A percentile compares a stretch with the other conserved stretches of the same genome.
phyloP scores from a whole-genome alignment of 2,329 filamentous ascomycete species.

The Beauveria australis region DNA sequence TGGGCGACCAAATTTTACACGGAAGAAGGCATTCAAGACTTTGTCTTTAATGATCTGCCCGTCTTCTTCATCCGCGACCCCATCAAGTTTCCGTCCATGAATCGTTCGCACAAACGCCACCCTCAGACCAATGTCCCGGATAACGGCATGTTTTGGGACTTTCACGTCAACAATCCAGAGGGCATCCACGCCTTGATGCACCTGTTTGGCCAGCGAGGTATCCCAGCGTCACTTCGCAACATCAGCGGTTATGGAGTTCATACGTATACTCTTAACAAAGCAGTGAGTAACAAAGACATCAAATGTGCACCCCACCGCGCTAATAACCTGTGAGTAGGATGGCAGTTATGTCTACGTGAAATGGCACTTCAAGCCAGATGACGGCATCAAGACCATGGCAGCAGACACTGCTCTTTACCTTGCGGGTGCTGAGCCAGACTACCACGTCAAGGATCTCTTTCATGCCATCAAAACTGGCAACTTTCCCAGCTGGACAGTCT shows the following conservation, averaged over 20 bases:
- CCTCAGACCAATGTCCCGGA: conserved; percentile 34
- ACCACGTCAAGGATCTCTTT: conserved; percentile 28
- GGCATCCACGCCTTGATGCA: conserved; percentile 43
- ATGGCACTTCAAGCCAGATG: conserved; percentile 39
- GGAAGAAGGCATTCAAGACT: conserved; percentile 21
- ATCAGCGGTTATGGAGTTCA: conserved; percentile 40
- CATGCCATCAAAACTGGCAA: conserved; percentile 23
- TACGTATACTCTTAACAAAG: conserved; percentile 36
- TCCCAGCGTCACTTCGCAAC: conserved; percentile 36
- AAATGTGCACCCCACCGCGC: neutral
- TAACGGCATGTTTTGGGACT: conserved; percentile 31
- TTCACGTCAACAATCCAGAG: conserved; percentile 33
- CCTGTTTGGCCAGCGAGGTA: conserved; percentile 41
- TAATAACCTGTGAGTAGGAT: conserved; percentile 19
- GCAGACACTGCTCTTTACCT: conserved; percentile 27
- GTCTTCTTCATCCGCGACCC: conserved; percentile 40
- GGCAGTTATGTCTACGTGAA: conserved; percentile 42
- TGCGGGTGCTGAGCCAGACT: conserved; percentile 42
- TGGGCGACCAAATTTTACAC: conserved; percentile 35
- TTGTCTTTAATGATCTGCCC: conserved; percentile 37
- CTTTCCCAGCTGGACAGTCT: conserved; percentile 54
- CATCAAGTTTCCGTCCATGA: conserved; percentile 38
- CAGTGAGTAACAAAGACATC: neutral
- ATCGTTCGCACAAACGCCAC: conserved; percentile 36
- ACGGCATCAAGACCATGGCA: conserved; percentile 36